Percentiles rank a stretch among this genome's conserved stretches.
Conservation (phyloP, 345 rosid species). For the Syzygium aromaticum region DNA sequence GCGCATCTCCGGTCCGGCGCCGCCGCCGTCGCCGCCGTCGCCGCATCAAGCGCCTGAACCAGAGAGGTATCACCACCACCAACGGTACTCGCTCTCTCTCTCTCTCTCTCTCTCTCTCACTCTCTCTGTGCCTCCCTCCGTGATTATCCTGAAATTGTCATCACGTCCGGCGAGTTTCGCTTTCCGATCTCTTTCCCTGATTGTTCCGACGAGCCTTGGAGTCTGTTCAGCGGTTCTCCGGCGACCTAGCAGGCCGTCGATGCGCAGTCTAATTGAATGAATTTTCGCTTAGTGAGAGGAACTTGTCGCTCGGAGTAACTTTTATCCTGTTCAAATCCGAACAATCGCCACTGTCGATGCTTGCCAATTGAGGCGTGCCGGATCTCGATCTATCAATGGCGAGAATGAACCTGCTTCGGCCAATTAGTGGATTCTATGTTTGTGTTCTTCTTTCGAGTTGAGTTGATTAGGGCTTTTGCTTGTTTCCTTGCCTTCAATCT, state of each 20-base stretch:
- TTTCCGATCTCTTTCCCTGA: background rate
- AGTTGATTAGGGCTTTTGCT: background rate
- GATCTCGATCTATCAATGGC: background rate
- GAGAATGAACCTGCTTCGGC: background rate
- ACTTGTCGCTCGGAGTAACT: background rate
- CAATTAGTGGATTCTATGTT: background rate
- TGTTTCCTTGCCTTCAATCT: background rate
- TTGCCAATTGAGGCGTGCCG: background rate
- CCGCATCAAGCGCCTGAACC: background rate
- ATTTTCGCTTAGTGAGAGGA: background rate
- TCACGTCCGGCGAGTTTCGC: background rate
- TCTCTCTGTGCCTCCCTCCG: background rate
- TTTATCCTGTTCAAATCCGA: background rate
- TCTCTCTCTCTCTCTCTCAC: background rate
- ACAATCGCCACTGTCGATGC: background rate
- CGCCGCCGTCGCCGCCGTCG: background rate
- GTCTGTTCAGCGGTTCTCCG: background rate
- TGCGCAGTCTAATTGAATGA: background rate
- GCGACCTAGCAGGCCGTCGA: background rate
- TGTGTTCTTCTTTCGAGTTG: background rate
- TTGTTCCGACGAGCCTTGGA: background rate
- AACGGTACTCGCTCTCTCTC: background rate
- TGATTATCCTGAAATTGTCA: background rate
- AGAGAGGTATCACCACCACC: background rate
- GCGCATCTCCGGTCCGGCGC: background rate